These are phyloP conservation scores for Amborella trichopoda DNA, from an alignment of 164 flowering plant genomes.

Conservation along the genomic window DNA sequence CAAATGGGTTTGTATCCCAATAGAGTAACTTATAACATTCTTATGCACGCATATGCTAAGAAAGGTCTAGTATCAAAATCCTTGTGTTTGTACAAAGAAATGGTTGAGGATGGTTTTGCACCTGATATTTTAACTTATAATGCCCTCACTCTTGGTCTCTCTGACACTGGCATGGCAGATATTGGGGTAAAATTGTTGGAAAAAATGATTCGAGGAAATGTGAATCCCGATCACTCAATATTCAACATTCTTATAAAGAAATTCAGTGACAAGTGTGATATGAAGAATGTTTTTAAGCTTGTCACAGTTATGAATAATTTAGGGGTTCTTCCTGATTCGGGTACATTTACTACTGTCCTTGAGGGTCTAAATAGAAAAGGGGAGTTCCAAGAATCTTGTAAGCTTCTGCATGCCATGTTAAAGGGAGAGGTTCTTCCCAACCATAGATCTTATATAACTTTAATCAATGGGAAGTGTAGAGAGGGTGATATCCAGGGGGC, in stretches of 20 bases:
- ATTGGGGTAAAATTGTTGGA: conserved; percentile 46
- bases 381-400: conserved; percentile 22
- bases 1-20: conserved; percentile 24
- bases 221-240: conserved; percentile 30
- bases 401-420: conserved; percentile 42
- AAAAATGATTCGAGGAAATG: conserved; percentile 34
- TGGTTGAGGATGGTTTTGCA: conserved; percentile 25
- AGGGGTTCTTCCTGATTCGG: conserved; percentile 25
- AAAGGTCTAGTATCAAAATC: conserved; percentile 20
- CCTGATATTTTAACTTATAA: conserved; percentile 61
- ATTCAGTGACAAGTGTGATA: conserved; percentile 33
- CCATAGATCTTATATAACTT: conserved; percentile 28
- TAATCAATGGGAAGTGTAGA: conserved; percentile 54
- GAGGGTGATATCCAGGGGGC: conserved; percentile 53
- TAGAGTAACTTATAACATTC: conserved; percentile 60
- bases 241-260: conserved; percentile 42
- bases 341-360: conserved; percentile 28
- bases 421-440: conserved; percentile 39
- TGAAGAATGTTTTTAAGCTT: conserved; percentile 38
- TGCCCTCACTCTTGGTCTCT: conserved; percentile 52
- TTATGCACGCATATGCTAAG: conserved; percentile 60
- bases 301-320: conserved; percentile 29
- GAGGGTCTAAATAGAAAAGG: conserved; percentile 37
- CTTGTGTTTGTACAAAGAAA: conserved; percentile 23
- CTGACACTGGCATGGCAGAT: conserved; percentile 38